Conservation (phyloP, 768 basidiomycete species). For the Daedaleopsis nitida region DNA sequence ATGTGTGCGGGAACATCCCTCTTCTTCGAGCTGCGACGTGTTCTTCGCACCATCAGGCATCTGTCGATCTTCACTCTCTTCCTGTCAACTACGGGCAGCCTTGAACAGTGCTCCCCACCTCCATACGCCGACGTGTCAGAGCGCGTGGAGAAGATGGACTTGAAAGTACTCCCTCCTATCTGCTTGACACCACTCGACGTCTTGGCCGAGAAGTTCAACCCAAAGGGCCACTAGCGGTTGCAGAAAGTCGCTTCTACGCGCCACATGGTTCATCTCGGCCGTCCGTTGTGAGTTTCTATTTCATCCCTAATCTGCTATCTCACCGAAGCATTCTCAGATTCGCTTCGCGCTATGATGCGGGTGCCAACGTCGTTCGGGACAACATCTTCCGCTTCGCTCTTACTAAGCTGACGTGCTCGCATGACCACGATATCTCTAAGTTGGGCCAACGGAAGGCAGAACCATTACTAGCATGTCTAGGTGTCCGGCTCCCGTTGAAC, state of each 20-base stretch:
- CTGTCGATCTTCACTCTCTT: neutral
- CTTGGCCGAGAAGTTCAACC: constrained; percentile 19
- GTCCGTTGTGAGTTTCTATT: constrained; percentile 26
- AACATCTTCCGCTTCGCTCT: constrained; percentile 14
- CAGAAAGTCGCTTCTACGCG: constrained; percentile 19
- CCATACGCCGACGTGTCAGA: constrained; percentile 2
- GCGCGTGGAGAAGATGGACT: constrained; percentile 10
- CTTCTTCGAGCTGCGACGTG: neutral
- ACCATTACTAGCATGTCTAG: constrained; percentile 15
- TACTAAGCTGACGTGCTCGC: constrained; percentile 5
- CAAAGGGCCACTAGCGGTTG: constrained; percentile 4
- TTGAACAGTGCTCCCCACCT: constrained; percentile 13
- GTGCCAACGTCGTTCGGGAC: constrained; percentile 1
- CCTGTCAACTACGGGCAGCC: constrained; percentile 24
- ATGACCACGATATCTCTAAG: neutral
- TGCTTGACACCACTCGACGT: constrained; percentile 30
- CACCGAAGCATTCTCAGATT: neutral
- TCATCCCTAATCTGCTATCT: neutral
- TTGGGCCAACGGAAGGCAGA: neutral
- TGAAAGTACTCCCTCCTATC: constrained; percentile 18
- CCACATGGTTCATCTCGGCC: constrained; percentile 27
- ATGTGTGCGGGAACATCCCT: neutral
- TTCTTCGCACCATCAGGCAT: neutral
- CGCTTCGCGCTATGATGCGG: constrained; percentile 12
- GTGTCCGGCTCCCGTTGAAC: constrained; percentile 29